These are phyloP conservation scores for Acacia acuminata DNA, from an alignment of 306 rosid genomes.

Conservation along the genomic window DNA sequence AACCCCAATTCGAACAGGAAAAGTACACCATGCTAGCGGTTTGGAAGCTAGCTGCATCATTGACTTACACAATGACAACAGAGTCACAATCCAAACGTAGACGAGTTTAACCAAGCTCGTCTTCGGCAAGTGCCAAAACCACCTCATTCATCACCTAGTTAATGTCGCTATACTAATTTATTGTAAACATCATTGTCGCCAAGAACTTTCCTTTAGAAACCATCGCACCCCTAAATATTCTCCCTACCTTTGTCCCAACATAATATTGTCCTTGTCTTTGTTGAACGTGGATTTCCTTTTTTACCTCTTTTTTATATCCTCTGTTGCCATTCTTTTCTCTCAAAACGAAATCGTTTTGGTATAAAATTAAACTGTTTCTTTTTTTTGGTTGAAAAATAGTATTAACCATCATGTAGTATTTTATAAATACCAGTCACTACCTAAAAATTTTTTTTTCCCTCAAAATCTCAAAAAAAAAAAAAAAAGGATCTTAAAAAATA, in stretches of 20 bases:
- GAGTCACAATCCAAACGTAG: not conserved
- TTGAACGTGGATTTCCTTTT: too few species aligned
- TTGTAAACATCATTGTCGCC: constrained; percentile 43
- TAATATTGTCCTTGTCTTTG: not conserved
- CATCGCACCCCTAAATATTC: constrained; percentile 38
- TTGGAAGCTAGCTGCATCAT: not conserved
- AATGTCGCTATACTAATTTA: not conserved
- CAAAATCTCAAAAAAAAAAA: too few species aligned
- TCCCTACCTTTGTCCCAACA: not conserved
- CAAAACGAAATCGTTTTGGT: too few species aligned
- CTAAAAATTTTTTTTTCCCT: too few species aligned
- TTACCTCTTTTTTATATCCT: too few species aligned
- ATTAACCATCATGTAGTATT: too few species aligned
- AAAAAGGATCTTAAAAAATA: too few species aligned
- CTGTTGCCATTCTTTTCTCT: too few species aligned
- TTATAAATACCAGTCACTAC: too few species aligned
- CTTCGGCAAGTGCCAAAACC: not conserved
- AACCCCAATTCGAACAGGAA: not conserved
- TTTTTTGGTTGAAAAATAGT: too few species aligned
- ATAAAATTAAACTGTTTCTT: too few species aligned
- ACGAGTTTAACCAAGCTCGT: constrained; percentile 35
- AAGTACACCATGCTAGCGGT: too few species aligned
- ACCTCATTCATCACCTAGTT: constrained; percentile 35
- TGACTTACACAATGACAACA: not conserved
- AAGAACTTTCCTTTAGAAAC: constrained; percentile 40